These are phyloP conservation scores for Lachancea quebecensis DNA, from an alignment of 805 yeast genomes.

Conservation along the genomic window DNA sequence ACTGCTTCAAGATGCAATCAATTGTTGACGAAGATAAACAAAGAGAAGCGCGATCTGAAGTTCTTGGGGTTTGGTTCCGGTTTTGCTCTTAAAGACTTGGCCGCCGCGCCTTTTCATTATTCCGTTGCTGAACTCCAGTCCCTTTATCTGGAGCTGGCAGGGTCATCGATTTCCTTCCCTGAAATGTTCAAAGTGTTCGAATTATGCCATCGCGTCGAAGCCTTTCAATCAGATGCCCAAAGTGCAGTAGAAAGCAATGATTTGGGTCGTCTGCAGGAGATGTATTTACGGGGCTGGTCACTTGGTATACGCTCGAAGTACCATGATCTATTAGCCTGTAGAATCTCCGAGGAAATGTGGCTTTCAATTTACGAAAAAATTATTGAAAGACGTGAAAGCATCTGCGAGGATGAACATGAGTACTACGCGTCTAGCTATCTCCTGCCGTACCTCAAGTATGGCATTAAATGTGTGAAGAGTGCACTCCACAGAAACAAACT, in stretches of 20 bases:
- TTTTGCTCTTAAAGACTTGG: constrained; percentile 8
- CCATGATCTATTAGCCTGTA: constrained; percentile 8
- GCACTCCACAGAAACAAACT: constrained; percentile 18
- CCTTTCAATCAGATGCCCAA: constrained; percentile 8
- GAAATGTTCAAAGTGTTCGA: constrained; percentile 9
- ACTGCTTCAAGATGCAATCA: constrained; percentile 2
- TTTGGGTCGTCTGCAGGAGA: constrained; percentile 5
- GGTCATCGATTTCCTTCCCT: constrained; percentile 11
- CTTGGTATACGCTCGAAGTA: constrained; percentile 13
- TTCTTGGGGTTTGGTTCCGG: constrained; percentile 4
- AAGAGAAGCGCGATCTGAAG: neutral
- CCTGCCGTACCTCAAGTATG: constrained; percentile 16
- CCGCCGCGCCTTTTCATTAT: constrained; percentile 2
- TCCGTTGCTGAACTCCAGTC: constrained; percentile 3
- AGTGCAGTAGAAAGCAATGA: constrained; percentile 5
- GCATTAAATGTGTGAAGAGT: constrained; percentile 15
- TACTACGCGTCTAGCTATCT: constrained; percentile 10
- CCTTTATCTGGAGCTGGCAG: constrained; percentile 1
- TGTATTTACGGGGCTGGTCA: constrained; percentile 10
- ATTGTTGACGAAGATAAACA: neutral
- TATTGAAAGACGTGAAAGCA: constrained; percentile 7
- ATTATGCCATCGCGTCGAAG: constrained; percentile 1
- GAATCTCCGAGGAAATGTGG: constrained; percentile 21
- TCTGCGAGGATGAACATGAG: constrained; percentile 7
- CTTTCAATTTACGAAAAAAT: constrained; percentile 14